These are phyloP conservation scores for Glarea lozoyensis DNA, from an alignment of 495 filamentous ascomycete species.

Conservation along the genomic window DNA sequence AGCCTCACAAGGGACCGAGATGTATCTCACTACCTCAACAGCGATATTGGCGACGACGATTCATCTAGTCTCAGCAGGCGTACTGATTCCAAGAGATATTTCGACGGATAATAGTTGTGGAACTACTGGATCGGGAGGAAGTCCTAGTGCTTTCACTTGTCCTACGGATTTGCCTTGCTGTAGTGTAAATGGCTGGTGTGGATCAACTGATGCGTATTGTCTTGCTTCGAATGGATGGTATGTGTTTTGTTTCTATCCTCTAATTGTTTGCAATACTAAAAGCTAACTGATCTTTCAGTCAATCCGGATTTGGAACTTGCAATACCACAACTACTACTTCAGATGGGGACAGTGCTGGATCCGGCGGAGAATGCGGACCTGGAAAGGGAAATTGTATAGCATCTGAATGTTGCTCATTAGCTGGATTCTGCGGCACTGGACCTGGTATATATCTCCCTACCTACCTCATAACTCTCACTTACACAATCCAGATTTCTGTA, in stretches of 20 bases:
- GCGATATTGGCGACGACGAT: not conserved
- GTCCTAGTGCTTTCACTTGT: slow-evolving; percentile 11
- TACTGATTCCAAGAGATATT: not conserved
- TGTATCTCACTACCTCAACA: not conserved
- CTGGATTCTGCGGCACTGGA: slow-evolving; percentile 34
- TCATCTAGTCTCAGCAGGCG: slow-evolving; percentile 1
- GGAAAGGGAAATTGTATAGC: slow-evolving; percentile 40
- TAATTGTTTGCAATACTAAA: too few relatives aligned
- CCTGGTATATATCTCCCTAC: not conserved
- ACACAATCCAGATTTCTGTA: slow-evolving; percentile 53
- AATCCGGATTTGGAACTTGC: slow-evolving; percentile 15
- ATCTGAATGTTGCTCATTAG: slow-evolving; percentile 55
- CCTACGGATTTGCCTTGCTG: slow-evolving; percentile 12
- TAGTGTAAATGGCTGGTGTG: slow-evolving; percentile 14
- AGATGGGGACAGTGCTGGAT: not conserved
- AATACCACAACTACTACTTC: slow-evolving; percentile 3
- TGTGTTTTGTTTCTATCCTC: too few relatives aligned
- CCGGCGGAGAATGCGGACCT: slow-evolving; percentile 27
- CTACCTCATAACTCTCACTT: not conserved
- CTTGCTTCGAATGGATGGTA: slow-evolving; percentile 9
- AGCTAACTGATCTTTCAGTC: too few relatives aligned
- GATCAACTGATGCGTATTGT: slow-evolving; percentile 16
- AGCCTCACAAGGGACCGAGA: not conserved
- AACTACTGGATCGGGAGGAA: slow-evolving; percentile 5
- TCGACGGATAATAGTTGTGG: slow-evolving; percentile 17